These are phyloP conservation scores for Umbelopsis ramanniana DNA, from an alignment of 192 early-diverging fungal genomes.

Conservation along the genomic window DNA sequence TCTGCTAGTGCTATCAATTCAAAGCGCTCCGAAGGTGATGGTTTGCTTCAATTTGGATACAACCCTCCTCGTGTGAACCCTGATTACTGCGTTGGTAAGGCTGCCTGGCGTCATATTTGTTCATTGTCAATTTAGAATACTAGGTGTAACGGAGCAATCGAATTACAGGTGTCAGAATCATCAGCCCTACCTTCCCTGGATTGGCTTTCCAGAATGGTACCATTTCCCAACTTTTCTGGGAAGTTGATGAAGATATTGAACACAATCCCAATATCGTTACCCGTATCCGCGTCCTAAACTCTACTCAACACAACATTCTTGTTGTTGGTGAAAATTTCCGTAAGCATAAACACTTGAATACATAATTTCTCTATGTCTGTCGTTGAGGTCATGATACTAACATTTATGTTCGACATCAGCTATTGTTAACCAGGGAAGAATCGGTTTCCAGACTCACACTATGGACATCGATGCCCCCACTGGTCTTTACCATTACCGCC, in stretches of 20 bases:
- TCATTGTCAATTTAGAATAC: no score
- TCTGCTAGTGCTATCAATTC: slow-evolving; percentile 1
- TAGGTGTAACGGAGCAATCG: no score
- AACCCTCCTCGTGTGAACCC: slow-evolving; percentile 44
- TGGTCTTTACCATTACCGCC: slow-evolving; percentile 41
- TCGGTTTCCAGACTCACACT: slow-evolving; percentile 23
- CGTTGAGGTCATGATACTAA: not conserved
- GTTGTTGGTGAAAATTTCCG: slow-evolving; percentile 40
- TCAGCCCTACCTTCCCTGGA: slow-evolving; percentile 37
- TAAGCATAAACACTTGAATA: slow-evolving; percentile 2
- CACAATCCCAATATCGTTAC: slow-evolving; percentile 38
- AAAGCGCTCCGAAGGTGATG: slow-evolving; percentile 25
- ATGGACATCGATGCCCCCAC: slow-evolving; percentile 31
- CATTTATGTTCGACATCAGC: slow-evolving; percentile 14
- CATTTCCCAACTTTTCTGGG: slow-evolving; percentile 35
- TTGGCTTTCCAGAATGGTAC: slow-evolving; percentile 31
- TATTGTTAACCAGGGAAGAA: slow-evolving; percentile 29
- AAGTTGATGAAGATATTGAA: slow-evolving; percentile 34
- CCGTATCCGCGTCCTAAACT: slow-evolving; percentile 42
- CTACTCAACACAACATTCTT: slow-evolving; percentile 42
- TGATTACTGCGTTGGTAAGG: slow-evolving; percentile 36
- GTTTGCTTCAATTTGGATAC: slow-evolving; percentile 37
- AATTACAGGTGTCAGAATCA: slow-evolving; percentile 25
- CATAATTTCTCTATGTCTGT: not conserved
- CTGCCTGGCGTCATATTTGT: not conserved